Evolutionary conservation across 371 early-diverging fungal species (phyloP).

Genomic region (Rhizopus sp.): DNA sequence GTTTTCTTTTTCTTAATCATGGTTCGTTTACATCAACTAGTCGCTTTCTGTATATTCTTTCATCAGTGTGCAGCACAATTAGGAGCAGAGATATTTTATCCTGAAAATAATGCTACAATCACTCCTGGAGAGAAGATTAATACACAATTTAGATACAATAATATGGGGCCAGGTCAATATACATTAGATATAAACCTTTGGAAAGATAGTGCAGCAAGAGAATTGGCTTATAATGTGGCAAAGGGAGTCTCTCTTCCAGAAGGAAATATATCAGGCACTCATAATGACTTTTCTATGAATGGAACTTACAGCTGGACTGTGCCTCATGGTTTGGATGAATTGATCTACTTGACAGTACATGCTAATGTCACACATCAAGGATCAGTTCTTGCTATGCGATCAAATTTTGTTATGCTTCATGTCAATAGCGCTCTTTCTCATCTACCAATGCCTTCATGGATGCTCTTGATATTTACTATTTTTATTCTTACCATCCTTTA

Average conservation of each 20-base stretch:
- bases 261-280: constrained; percentile 39
- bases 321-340: constrained; percentile 30
- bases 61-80: constrained; percentile 30
- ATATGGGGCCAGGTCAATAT: constrained; percentile 42
- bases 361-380: not conserved
- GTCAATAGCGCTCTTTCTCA: constrained; percentile 15
- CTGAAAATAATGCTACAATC: constrained; percentile 33
- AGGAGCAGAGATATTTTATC: constrained; percentile 32
- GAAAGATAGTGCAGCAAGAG: constrained; percentile 20
- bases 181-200: constrained; percentile 34
- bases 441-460: constrained; percentile 7
- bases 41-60: constrained; percentile 1
- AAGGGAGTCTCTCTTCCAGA: constrained; percentile 15
- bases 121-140: constrained; percentile 29
- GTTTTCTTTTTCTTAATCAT: constrained; percentile 1
- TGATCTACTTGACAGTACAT: constrained; percentile 32
- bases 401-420: constrained; percentile 20
- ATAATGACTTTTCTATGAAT: constrained; percentile 22
- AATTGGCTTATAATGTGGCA: constrained; percentile 24
- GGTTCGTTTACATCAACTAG: not conserved
- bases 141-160: constrained; percentile 37
- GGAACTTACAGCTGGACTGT: constrained; percentile 43
- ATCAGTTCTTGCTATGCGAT: constrained; percentile 14
- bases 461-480: not conserved
- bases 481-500: not conserved